These are phyloP conservation scores for Tremella mesenterica DNA, from an alignment of 768 basidiomycete species.

Conservation along the genomic window DNA sequence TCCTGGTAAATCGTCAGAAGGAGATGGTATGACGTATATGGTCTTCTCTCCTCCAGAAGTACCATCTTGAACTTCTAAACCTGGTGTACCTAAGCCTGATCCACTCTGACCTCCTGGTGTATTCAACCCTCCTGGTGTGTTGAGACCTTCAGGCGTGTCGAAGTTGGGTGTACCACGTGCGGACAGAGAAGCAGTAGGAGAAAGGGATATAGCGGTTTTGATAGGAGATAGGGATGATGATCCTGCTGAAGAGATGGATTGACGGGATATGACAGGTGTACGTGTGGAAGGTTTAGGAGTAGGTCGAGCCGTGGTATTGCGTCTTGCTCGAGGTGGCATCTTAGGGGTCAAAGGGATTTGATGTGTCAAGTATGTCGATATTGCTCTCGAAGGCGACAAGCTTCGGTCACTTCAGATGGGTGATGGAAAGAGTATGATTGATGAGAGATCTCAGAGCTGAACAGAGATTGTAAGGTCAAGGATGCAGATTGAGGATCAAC, in stretches of 20 bases:
- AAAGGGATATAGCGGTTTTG: conserved; percentile 8
- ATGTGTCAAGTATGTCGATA: no score
- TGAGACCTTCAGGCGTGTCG: not conserved
- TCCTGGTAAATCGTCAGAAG: conserved; percentile 16
- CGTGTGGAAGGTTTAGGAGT: not conserved
- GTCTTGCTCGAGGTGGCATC: conserved; percentile 1
- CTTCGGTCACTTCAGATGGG: no score
- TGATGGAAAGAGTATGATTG: no score
- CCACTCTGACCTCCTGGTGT: conserved; percentile 6
- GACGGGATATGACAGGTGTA: no score
- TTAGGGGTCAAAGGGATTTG: no score
- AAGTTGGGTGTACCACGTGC: not conserved
- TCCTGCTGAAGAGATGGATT: conserved; percentile 4
- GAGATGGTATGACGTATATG: conserved; percentile 15
- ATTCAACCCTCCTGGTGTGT: conserved; percentile 4
- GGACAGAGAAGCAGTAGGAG: conserved; percentile 1
- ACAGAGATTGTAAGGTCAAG: no score
- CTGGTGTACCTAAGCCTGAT: not conserved
- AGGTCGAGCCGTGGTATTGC: not conserved
- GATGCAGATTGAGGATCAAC: no score
- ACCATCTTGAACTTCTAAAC: conserved; percentile 8
- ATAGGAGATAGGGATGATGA: conserved; percentile 24
- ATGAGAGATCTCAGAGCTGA: no score
- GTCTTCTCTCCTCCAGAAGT: not conserved
- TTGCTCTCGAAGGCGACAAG: no score